Percentiles rank a stretch among this genome's conserved stretches.
Conservation (phyloP, 2,329 filamentous ascomycete genomes). For the Penicillium sp. region DNA sequence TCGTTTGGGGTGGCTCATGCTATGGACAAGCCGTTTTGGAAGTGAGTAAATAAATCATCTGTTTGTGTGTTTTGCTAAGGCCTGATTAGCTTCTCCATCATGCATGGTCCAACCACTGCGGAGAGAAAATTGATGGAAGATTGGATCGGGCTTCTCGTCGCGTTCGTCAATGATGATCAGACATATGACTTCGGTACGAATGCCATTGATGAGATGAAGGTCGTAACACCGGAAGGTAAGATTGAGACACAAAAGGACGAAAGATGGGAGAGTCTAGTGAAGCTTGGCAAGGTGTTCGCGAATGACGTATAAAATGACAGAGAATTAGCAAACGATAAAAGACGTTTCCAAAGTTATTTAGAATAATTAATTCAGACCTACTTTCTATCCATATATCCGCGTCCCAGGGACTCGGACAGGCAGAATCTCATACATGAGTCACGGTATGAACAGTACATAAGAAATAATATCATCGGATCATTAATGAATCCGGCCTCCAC, state of each 20-base stretch:
- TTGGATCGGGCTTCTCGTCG: slow-evolving; percentile 40
- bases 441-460: no score
- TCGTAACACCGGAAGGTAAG: slow-evolving; percentile 31
- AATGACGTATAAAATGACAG: background rate
- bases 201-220: slow-evolving; percentile 36
- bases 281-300: slow-evolving; percentile 18
- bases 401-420: no score
- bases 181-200: slow-evolving; percentile 36
- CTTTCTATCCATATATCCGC: no score
- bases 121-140: slow-evolving; percentile 39
- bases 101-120: slow-evolving; percentile 36
- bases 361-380: no score
- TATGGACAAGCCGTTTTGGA: slow-evolving; percentile 48
- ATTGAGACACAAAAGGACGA: slow-evolving; percentile 39
- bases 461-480: no score
- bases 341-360: no score
- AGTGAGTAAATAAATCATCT: slow-evolving; percentile 30
- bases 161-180: slow-evolving; percentile 37
- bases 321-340: no score
- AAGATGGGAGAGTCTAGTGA: slow-evolving; percentile 30
- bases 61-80: background rate
- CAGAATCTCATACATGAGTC: no score
- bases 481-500: no score
- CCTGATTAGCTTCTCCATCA: slow-evolving; percentile 36
- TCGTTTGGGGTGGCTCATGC: slow-evolving; percentile 34